Evolutionary conservation across 176 grass and related monocot species (phyloP).

Genomic region (Phyllostachys edulis): DNA sequence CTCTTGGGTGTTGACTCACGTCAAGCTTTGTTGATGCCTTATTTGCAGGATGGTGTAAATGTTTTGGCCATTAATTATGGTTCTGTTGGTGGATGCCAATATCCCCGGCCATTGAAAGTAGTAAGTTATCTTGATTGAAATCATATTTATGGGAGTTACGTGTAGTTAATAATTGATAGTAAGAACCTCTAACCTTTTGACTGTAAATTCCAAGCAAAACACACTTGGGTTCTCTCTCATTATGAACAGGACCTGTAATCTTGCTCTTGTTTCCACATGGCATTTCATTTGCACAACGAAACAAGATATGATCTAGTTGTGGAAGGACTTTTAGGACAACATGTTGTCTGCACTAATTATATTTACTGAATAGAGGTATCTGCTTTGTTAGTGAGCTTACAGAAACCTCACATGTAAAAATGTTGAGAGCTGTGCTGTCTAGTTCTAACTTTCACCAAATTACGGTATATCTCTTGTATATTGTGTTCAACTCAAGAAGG

Average conservation of each 20-base stretch:
- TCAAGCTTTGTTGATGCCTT: slow-evolving; percentile 29
- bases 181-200: not conserved
- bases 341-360: not conserved
- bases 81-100: slow-evolving; percentile 82
- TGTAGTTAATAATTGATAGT: not conserved
- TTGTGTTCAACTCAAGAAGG: not conserved
- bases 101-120: slow-evolving; percentile 61
- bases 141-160: slow-evolving; percentile 11
- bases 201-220: not conserved
- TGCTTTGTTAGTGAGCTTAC: not conserved
- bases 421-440: not conserved
- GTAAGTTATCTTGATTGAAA: slow-evolving; percentile 48
- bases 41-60: slow-evolving; percentile 83
- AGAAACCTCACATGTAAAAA: not conserved
- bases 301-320: not conserved
- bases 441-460: not conserved
- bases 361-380: not conserved
- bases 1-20: slow-evolving; percentile 15
- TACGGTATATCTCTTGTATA: not conserved
- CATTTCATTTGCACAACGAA: not conserved
- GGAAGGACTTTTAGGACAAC: not conserved
- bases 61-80: slow-evolving; percentile 93
- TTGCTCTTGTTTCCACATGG: not conserved
- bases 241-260: not conserved
- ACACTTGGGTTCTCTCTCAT: not conserved